Evolutionary conservation across 177 flowering plant species (phyloP), one percentile per base, ranked within the genome.

Genomic region (Vitis hybrid): DNA sequence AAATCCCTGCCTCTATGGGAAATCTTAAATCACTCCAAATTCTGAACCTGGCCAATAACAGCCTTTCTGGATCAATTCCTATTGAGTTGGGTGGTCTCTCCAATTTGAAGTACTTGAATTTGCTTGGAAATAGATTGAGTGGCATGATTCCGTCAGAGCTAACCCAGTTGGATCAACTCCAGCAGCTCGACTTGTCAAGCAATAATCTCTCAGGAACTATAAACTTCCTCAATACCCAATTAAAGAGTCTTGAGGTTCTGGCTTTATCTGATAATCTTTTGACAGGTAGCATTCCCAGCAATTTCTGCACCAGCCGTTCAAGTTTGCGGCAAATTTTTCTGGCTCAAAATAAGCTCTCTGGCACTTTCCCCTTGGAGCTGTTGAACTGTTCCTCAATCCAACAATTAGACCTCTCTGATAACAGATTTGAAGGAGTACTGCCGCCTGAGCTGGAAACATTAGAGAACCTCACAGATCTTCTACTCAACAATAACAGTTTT

Each of bases 401-500:
- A 72, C 91, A 82, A 51, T 56, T 95, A 57, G 98, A 93, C 76
- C 88, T 93, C 62, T 91, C 97, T 2, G 82, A 80, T 66, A 95
- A 95, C 77, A 74, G 62, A 17, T 79, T 91, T 13, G 70, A 65
- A 18, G 98, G 98, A 64, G 78, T 74, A 39, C 26, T 95, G 1
- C 98, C 98, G 13, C 52, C 82, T 2, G 66, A 72, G 17, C 32
- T 91, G 1, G 90, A 76, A 75, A 80, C 73, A 14, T 78, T 93
- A 17, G 70, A 65, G 79, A 69, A 66, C 62, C 86, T 95, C 51
- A 85, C 86, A 11, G 92, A 91, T 76, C 86, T 95, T 57, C 32
- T 76, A 12, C 96, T 95, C 78, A 86, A 90, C 62, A 91, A 91
- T 74, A 95, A 95, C 86, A 91, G 93, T 81, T 90, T 95, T 45